Conservation (phyloP, 2,329 filamentous ascomycete genomes). For the Fusarium denticulatum region DNA sequence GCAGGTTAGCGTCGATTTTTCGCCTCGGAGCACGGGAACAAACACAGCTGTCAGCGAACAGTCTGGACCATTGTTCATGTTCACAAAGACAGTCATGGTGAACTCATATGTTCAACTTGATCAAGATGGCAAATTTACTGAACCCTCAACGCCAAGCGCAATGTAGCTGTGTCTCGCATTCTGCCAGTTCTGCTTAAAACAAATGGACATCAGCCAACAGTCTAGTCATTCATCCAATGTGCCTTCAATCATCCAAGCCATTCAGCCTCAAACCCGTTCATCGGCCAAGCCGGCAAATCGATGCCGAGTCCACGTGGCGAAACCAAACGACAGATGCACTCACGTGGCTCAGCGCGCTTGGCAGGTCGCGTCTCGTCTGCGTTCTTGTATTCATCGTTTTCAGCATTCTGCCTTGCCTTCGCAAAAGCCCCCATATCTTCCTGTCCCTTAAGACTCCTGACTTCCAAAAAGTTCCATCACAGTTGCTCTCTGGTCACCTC, state of each 20-base stretch:
- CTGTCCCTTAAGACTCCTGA: no score
- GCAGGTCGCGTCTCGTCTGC: background rate
- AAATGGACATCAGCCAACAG: fast-evolving
- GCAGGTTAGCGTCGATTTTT: background rate
- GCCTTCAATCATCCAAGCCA: background rate
- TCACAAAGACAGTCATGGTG: background rate
- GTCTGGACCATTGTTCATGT: background rate
- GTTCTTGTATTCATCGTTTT: fast-evolving
- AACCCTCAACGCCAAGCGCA: background rate
- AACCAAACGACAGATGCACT: background rate
- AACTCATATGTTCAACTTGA: fast-evolving
- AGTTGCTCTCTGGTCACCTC: no score
- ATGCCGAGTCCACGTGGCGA: background rate
- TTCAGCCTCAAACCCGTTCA: background rate
- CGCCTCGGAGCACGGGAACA: background rate
- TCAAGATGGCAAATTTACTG: fast-evolving
- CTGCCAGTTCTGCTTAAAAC: background rate
- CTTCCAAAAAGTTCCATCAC: no score
- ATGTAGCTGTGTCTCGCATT: background rate
- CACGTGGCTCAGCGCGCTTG: background rate
- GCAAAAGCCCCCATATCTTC: no score
- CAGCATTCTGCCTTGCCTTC: background rate
- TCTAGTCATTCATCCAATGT: background rate
- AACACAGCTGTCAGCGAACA: background rate
- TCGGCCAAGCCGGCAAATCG: background rate